Percentiles rank a stretch among this genome's conserved stretches.
phyloP scores from a whole-genome alignment of 495 filamentous ascomycete genomes.

The Penicillium steckii region DNA sequence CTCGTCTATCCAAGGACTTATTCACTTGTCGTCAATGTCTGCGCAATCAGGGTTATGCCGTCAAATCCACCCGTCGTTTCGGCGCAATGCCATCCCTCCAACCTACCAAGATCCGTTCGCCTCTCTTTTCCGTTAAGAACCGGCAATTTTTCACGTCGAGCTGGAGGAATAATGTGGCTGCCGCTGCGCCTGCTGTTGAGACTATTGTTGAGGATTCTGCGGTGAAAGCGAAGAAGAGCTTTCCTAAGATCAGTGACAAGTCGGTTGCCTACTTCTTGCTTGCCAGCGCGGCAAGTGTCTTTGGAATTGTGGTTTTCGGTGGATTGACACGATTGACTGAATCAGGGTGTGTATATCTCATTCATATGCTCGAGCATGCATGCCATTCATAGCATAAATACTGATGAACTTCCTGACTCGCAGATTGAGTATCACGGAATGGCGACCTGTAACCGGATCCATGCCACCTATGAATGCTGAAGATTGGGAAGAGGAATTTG shows the following conservation, averaged over 20 bases:
- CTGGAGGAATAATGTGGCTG: conserved; percentile 22
- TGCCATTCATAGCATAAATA: too few species aligned
- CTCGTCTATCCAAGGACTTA: conserved; percentile 53
- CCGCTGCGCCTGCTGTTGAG: conserved; percentile 22
- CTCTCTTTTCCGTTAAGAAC: conserved; percentile 25
- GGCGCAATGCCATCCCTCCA: conserved; percentile 26
- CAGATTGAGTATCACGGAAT: conserved; percentile 98
- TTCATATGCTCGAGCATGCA: too few species aligned
- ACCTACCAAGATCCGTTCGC: conserved; percentile 27
- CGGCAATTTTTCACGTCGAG: conserved; percentile 34
- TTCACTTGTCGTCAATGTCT: conserved; percentile 67
- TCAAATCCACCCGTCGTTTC: conserved; percentile 37
- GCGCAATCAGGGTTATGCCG: conserved; percentile 30
- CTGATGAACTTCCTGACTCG: conserved; percentile 19
- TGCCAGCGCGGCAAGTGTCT: conserved; percentile 86
- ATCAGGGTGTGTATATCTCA: conserved; percentile 66
- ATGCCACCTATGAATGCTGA: conserved; percentile 73
- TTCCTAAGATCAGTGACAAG: conserved; percentile 71
- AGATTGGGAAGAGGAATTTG: conserved; percentile 89
- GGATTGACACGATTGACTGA: conserved; percentile 92
- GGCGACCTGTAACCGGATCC: conserved; percentile 92
- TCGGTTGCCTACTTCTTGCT: conserved; percentile 88
- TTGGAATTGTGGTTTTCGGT: conserved; percentile 95
- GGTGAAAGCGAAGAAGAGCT: conserved; percentile 46
- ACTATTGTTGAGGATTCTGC: conserved; percentile 21